Evolutionary conservation across 352 stramenopile species (phyloP).

Genomic region (Achlya hypogyna): DNA sequence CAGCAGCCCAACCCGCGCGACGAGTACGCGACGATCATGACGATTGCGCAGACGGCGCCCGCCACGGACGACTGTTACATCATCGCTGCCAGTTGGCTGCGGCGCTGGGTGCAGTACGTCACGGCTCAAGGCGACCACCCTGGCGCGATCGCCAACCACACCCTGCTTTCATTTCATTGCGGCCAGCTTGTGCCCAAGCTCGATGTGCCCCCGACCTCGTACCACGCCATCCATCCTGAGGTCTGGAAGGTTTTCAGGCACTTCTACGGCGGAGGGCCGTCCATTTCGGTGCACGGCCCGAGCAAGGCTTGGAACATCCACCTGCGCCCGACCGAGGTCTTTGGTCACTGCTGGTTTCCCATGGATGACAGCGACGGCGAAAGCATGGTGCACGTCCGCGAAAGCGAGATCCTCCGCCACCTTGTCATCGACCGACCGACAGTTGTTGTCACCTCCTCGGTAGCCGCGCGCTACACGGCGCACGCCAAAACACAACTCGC

Average conservation of each 20-base stretch:
- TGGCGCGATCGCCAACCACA: slow-evolving; percentile 15
- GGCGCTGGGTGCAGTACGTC: slow-evolving; percentile 2
- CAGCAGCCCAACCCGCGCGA: not conserved
- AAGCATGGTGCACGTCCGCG: not conserved
- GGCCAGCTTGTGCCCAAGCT: slow-evolving; percentile 10
- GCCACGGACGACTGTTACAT: not conserved
- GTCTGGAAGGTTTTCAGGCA: slow-evolving; percentile 2
- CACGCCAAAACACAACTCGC: too few species aligned
- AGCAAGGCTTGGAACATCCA: slow-evolving; percentile 17
- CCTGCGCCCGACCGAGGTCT: not conserved
- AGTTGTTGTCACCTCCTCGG: not conserved
- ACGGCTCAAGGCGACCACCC: not conserved
- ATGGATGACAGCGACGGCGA: slow-evolving; percentile 1
- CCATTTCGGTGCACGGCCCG: not conserved
- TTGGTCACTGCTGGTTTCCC: slow-evolving; percentile 15
- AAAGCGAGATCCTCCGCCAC: not conserved
- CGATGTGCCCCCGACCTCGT: not conserved
- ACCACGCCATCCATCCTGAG: not conserved
- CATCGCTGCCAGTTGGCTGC: slow-evolving; percentile 1
- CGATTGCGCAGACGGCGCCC: not conserved
- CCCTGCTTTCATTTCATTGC: slow-evolving; percentile 14
- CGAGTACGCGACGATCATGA: not conserved
- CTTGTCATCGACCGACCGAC: not conserved
- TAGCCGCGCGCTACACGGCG: not conserved
- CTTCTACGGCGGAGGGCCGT: slow-evolving; percentile 14